Base-by-base conservation (phyloP, 2,329 filamentous ascomycete species). In the Hypoxylon sp. region DNA sequence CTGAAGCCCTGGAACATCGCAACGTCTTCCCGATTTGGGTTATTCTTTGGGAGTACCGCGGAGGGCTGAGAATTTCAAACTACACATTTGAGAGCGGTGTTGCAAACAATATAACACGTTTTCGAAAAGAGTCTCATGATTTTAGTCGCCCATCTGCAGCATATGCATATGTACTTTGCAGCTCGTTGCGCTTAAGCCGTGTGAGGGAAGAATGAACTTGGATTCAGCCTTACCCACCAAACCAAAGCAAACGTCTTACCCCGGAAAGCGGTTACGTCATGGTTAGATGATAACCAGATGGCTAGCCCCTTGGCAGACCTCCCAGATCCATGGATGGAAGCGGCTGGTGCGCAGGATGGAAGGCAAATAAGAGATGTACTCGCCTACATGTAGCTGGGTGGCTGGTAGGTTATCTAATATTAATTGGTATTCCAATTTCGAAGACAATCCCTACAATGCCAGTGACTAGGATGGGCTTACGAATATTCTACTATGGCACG, bases 11-110 rank as follows among this genome's bases (percentile, higher is more conserved):
- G 17, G 41, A 4, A 4, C 17, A 34, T 28, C 43, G 53, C 53
- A 57, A 7, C 43, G 45, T 48, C 28, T 23, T 57, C 48, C 53
- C 53, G 19, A 36, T 48, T 57, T 13, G 30, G 45, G 53, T 0
- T 25, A 57, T 57, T 48, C 13, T 10, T 23, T 46, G 28, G 53
- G 43, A 10, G 2, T n/a, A 36, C 48, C 28, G 4, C 41, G 30
- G 53, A 46, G 28, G 13, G 17, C 23, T 13, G 17, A 41, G 14
- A 36, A 41, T 28, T 14, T 5, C 2, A 28, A 23, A 17, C 19
- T 38, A n/a, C 32, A 36, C 0, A 21, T 53, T 14, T 2, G n/a
- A 43, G 38, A 43, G 38, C 17, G 4, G 6, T 11, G 2, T 11
- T 43, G 17, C 17, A 43, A 43, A 7, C 9, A 43, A n/a, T 43